Evolutionary conservation across 139 green algal species (phyloP).

Genomic region (Picochlorum sp.): DNA sequence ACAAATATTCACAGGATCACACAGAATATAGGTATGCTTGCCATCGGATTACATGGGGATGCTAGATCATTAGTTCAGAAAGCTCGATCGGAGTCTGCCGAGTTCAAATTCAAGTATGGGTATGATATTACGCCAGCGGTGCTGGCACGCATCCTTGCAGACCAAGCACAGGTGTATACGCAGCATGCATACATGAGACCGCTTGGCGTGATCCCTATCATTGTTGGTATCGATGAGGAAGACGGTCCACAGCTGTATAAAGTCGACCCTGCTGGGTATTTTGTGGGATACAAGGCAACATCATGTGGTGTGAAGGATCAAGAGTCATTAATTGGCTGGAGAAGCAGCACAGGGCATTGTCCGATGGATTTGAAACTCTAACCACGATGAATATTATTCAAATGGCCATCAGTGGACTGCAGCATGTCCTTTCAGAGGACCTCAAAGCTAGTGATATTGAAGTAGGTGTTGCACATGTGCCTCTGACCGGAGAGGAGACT

Average conservation of each 20-base stretch:
- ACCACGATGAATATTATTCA: not conserved
- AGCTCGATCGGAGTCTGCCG: constrained; percentile 75
- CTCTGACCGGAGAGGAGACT: constrained; percentile 18
- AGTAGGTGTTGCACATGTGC: constrained; percentile 55
- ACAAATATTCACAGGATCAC: constrained; percentile 87
- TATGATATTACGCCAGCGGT: constrained; percentile 94
- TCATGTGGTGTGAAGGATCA: constrained; percentile 90
- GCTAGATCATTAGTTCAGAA: constrained; percentile 77
- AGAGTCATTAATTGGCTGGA: constrained; percentile 90
- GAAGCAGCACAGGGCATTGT: constrained; percentile 82
- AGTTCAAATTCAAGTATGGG: constrained; percentile 90
- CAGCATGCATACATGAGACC: constrained; percentile 89
- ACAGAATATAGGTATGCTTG: constrained; percentile 82
- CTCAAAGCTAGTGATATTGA: constrained; percentile 94
- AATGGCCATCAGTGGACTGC: constrained; percentile 26
- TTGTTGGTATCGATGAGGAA: constrained; percentile 93
- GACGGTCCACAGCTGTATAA: constrained; percentile 91
- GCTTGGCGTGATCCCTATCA: constrained; percentile 77
- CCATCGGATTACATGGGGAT: constrained; percentile 80
- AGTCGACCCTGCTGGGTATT: constrained; percentile 95
- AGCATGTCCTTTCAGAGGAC: constrained; percentile 90
- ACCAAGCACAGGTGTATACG: constrained; percentile 96
- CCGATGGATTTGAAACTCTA: not conserved
- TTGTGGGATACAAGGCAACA: constrained; percentile 94
- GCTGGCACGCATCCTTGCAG: constrained; percentile 83